Evolutionary conservation across 1,284 basidiomycete species (phyloP), one percentile per base, ranked within the genome.

Genomic region (Ceratobasidium sp.): DNA sequence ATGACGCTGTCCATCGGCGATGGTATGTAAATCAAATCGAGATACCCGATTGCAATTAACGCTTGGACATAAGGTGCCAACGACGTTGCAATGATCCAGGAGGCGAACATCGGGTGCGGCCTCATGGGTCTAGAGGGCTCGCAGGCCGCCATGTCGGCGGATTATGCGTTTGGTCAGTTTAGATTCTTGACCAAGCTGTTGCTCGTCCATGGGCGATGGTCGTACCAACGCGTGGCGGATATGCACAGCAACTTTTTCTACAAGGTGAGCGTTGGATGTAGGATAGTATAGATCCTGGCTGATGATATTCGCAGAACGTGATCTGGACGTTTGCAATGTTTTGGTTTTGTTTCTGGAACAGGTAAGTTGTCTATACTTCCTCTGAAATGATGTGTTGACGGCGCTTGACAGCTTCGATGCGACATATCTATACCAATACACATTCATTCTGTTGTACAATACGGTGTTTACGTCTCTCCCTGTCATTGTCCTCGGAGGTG

Each of bases 161-260:
- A 98, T 81, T 98, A 98, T 77, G 96, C 96, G 0, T 96, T 98
- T 82, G 96, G 95, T 1, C 97, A 98, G 79, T 99, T 99, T 85
- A 85, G 96, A 69, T 98, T 92, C 84, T 81, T 98, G 73, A 97
- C 95, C 0, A 94, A 96, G 79, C 83, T 98, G 48, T 84, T 99
- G 18, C 86, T 99, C 73, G 97, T 98, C 2, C 96, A 98, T 78
- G 96, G 96, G 4, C 89, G 95, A 48, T 97, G 96, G 96, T 96
- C 93, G 41, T 98, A 98, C 81, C 91, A 96, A 77, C 92, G 96
- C 53, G 87, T 98, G 50, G 95, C 96, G n/a, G 94, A 97, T 78
- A 94, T 96, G 94, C 94, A 96, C 78, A 92, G 92, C 75, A 97
- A 96, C 81, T 98, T 98, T 84, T 98, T 98, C 84, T 98, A 98